Evolutionary conservation across 129 eudicot species (phyloP), one percentile per base, ranked within the genome.

Genomic region (Artemisia annua): DNA sequence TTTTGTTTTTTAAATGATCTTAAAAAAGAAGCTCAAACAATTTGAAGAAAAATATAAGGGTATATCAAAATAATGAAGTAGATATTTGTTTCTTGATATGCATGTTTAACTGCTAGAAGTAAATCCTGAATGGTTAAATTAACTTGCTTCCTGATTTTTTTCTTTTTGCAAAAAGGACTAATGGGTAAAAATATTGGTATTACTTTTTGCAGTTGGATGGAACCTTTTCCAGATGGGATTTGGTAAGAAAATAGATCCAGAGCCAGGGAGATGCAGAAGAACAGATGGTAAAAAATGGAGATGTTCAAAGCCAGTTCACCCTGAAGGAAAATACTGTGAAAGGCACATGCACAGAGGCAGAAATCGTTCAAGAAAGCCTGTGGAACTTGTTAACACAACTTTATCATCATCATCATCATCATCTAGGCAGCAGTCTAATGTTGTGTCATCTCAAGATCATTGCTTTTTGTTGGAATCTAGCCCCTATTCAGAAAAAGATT

Each of bases 291-390:
- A 93, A 68, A 92, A 92, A 69, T 92, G 98, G 98, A 83, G 98
- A 58, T 92, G 98, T 28, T 87, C 98, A 32, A 93, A 93, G 78
- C 95, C 89, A 65, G 98, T 96, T 5, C 86, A 87, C 58, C 88
- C 90, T 32, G 98, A 93, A 78, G 89, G 92, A 32, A 93, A 93
- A 83, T 93, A 93, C 90, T 93, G 98, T 76, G 96, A 93, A 68
- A 84, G 98, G 66, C 98, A 93, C 88, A 93, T 93, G 98, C 98
- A 93, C 74, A 84, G 98, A 88, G 98, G 98, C 80, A 79, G 96
- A 73, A 93, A 93, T 85, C 98, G 98, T 93, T 93, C 98, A 93
- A 93, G 98, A 93, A 93, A 93, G 96, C 98, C 98, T 85, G 98
- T 93, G 96, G 98, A 93, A 93, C 50, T 66, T 8, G 66, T n/a